Conservation (phyloP, 306 rosid genomes). For the Castanea crenata region DNA sequence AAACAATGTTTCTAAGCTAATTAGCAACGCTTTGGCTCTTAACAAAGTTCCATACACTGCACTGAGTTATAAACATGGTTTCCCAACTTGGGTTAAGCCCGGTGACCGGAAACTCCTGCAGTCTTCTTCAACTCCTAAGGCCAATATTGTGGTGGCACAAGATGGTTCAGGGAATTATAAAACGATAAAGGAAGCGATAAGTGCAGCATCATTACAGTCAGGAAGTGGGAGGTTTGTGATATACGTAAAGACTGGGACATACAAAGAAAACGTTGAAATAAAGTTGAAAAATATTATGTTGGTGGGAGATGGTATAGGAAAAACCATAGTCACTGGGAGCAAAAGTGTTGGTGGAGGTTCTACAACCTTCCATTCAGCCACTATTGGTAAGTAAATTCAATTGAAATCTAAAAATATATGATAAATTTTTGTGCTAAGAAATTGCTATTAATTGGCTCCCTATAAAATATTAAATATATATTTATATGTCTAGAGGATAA, state of each 20-base stretch:
- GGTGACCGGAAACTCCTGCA: constrained; percentile 70
- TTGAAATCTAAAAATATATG: neutral
- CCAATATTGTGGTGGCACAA: constrained; percentile 62
- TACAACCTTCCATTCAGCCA: constrained; percentile 78
- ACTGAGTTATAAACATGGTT: constrained; percentile 35
- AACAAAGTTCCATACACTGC: constrained; percentile 35
- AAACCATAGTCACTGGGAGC: constrained; percentile 79
- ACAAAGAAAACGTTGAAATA: constrained; percentile 67
- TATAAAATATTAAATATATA: too few relatives aligned
- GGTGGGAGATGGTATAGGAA: constrained; percentile 85
- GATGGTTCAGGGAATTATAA: constrained; percentile 73
- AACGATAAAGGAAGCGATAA: constrained; percentile 50
- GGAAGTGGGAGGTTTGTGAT: constrained; percentile 71
- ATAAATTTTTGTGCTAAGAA: too few relatives aligned
- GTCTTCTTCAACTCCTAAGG: constrained; percentile 48
- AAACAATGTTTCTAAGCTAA: constrained; percentile 54
- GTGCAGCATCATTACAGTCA: constrained; percentile 38
- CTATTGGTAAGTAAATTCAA: constrained; percentile 60
- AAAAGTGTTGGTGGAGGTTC: constrained; percentile 84
- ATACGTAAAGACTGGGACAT: constrained; percentile 67
- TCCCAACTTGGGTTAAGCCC: constrained; percentile 70
- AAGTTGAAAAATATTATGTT: constrained; percentile 58
- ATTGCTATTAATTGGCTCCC: too few relatives aligned
- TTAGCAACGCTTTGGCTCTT: constrained; percentile 60
- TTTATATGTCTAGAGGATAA: too few relatives aligned